Base-by-base conservation (phyloP, 2,329 filamentous ascomycete species). In the Podosphaera leucotricha region DNA sequence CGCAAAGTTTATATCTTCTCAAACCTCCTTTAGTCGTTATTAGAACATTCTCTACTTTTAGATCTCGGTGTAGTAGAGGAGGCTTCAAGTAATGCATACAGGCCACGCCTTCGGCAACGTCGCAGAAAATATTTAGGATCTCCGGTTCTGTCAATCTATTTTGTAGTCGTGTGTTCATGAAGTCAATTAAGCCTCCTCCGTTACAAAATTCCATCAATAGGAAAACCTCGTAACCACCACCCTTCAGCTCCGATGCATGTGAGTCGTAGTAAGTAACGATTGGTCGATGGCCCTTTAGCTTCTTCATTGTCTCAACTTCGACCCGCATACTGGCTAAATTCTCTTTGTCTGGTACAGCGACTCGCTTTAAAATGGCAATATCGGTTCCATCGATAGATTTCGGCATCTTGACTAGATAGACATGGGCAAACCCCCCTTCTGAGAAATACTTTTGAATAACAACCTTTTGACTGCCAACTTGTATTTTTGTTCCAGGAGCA, bases 251-350 rank as follows among this genome's bases (percentile, higher is more conserved):
- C 15, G 85, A 94, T 33, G 90, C 90, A 62, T 98, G 90, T 52
- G 87, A 95, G 66, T 98, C 90, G 60, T 95, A 86, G 64, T 98
- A 98, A 47, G 80, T 94, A 55, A 98, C 90, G 57, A 98, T 95
- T 55, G 90, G 80, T 49, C 77, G 76, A 69, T 95, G 90, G 46
- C 90, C 90, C 67, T 93, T 93, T 55, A 98, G 71, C 63, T 90
- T 86, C 75, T 98, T 98, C 90, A 98, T 98, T 13, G 90, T 98
- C 66, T 98, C 90, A 54, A 98, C 90, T 68, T 98, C 90, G 52
- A 78, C 95, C 61, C 90, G 77, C 90, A 98, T 95, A 61, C 82
- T 86, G 49, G 83, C 81, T 63, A 98, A 68, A 46, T 87, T 75
- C 51, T 92, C 82, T 68, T 92, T 94, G 63, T 98, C 90, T 26